A percentile compares a stretch with the other conserved stretches of the same genome.
These are phyloP conservation scores for Diplodia intermedia DNA, from an alignment of 2,329 filamentous ascomycete species.

Conservation along the genomic window DNA sequence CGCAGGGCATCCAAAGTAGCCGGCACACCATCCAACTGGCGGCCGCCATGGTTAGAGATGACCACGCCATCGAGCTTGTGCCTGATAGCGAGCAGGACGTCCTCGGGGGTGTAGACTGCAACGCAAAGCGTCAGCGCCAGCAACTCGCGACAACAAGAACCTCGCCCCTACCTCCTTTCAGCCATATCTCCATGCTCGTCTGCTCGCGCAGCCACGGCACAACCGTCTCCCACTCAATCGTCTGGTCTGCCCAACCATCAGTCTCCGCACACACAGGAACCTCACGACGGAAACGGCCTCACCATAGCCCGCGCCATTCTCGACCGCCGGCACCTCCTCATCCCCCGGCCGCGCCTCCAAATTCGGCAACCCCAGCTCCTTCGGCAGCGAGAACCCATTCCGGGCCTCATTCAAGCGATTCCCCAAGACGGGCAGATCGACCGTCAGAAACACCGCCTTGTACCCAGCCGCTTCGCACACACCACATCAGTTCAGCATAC, in stretches of 20 bases:
- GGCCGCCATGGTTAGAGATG: constrained; percentile 64
- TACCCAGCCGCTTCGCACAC: constrained; percentile 49
- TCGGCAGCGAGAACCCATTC: constrained; percentile 59
- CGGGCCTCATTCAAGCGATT: constrained; percentile 61
- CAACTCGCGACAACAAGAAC: too few relatives aligned
- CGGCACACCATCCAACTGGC: constrained; percentile 64
- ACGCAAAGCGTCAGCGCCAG: too few relatives aligned
- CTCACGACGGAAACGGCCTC: too few relatives aligned
- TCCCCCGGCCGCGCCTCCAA: constrained; percentile 42
- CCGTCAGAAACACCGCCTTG: constrained; percentile 62
- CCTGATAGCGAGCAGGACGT: constrained; percentile 54
- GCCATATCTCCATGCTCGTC: constrained; percentile 59
- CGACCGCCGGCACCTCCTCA: constrained; percentile 32
- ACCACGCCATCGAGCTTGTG: constrained; percentile 52
- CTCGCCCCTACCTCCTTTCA: constrained; percentile 47
- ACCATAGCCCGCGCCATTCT: constrained; percentile 26
- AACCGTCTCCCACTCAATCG: constrained; percentile 56
- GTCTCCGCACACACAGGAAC: background rate
- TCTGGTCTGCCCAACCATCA: constrained; percentile 33
- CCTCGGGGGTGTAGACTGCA: constrained; percentile 47
- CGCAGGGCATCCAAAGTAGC: constrained; percentile 59
- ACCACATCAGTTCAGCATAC: too few relatives aligned
- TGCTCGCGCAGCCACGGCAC: constrained; percentile 58
- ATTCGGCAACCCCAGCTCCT: constrained; percentile 54
- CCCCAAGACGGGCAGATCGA: constrained; percentile 62